A percentile compares a stretch with the other conserved stretches of the same genome.
These are phyloP conservation scores for Cicer judaicum DNA, from an alignment of 306 rosid species.

Conservation along the genomic window DNA sequence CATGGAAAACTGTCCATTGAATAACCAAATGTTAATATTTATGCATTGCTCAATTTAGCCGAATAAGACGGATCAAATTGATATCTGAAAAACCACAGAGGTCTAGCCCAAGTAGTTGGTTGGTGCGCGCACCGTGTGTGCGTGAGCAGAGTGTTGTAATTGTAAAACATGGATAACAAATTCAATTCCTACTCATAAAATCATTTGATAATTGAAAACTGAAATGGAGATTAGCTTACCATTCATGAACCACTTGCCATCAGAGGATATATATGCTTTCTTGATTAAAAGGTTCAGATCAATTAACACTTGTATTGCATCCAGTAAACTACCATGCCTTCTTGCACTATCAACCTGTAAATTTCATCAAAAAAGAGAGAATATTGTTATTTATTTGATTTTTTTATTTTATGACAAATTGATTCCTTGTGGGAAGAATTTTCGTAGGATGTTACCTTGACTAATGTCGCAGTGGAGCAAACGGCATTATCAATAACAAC, in stretches of 20 bases:
- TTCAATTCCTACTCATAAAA: too few relatives aligned
- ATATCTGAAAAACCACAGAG: too few relatives aligned
- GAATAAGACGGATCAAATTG: background rate
- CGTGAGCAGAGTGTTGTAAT: too few relatives aligned
- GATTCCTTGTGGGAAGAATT: slow-evolving; percentile 1
- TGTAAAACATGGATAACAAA: too few relatives aligned
- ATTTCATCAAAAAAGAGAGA: slow-evolving; percentile 37
- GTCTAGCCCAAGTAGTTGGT: too few relatives aligned
- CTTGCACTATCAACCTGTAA: slow-evolving; percentile 88
- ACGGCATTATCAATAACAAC: slow-evolving; percentile 93
- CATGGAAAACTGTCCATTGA: slow-evolving; percentile 79
- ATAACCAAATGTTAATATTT: slow-evolving; percentile 20
- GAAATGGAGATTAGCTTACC: slow-evolving; percentile 55
- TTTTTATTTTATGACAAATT: background rate
- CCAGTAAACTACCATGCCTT: slow-evolving; percentile 82
- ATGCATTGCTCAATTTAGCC: background rate
- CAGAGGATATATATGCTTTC: slow-evolving; percentile 92
- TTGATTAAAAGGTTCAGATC: slow-evolving; percentile 81
- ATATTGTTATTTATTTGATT: background rate
- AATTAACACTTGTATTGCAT: slow-evolving; percentile 87
- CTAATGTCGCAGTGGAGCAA: slow-evolving; percentile 76
- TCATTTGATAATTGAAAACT: background rate
- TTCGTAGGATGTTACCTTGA: slow-evolving; percentile 67
- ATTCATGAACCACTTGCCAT: slow-evolving; percentile 98
- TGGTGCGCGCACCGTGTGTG: too few relatives aligned